A percentile compares a stretch with the other conserved stretches of the same genome.
These are phyloP conservation scores for Malus orientalis DNA, from an alignment of 306 rosid species.

Conservation along the genomic window DNA sequence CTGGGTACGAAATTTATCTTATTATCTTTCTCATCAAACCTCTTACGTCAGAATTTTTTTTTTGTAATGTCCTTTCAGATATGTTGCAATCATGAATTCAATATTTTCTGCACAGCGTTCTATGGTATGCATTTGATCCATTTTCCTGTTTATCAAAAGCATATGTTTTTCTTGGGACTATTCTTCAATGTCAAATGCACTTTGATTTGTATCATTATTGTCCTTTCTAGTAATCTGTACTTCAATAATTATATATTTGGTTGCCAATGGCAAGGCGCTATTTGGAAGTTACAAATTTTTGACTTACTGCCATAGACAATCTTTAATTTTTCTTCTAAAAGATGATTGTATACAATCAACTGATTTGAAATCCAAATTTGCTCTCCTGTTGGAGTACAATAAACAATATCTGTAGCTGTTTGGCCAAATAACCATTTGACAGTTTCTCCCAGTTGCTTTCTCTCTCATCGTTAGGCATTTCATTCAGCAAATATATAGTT, in stretches of 20 bases:
- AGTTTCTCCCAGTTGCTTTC: background rate
- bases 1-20: no score
- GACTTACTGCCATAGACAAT: background rate
- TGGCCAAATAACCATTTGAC: background rate
- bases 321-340: background rate
- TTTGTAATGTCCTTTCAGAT: conserved; percentile 44
- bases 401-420: background rate
- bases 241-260: background rate
- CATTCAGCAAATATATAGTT: background rate
- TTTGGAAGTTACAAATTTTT: background rate
- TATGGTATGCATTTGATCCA: conserved; percentile 31
- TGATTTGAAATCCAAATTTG: background rate
- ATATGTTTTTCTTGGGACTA: background rate
- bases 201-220: background rate
- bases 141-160: background rate
- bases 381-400: background rate
- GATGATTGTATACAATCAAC: background rate
- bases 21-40: conserved; percentile 13
- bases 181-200: background rate
- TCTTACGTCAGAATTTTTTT: conserved; percentile 7
- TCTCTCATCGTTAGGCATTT: background rate
- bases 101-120: conserved; percentile 94
- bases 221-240: background rate
- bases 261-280: background rate
- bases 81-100: conserved; percentile 92